These are phyloP conservation scores for Saccharomycopsis fermentans DNA, from an alignment of 805 yeast species.

Conservation along the genomic window DNA sequence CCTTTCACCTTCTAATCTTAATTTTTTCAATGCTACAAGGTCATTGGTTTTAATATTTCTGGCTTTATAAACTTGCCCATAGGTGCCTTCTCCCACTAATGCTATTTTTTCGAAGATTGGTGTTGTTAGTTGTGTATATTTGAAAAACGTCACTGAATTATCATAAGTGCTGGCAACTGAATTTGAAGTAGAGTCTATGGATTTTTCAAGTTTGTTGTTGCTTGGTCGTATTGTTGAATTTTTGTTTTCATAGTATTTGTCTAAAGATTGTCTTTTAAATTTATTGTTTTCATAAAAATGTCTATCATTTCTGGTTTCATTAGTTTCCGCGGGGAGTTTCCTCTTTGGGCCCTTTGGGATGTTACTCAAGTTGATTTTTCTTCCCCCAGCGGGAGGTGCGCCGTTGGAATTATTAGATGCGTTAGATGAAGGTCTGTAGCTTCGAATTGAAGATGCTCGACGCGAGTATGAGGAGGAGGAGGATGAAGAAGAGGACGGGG, in stretches of 20 bases:
- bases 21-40: slow-evolving; percentile 75
- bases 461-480: not conserved
- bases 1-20: slow-evolving; percentile 75
- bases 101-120: slow-evolving; percentile 52
- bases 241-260: not conserved
- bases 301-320: not conserved
- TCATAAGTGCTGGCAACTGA: not conserved
- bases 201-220: not conserved
- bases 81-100: slow-evolving; percentile 98
- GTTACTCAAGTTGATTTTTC: slow-evolving; percentile 6
- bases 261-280: not conserved
- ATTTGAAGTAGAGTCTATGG: not conserved
- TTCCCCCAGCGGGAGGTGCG: not conserved
- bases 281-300: not conserved
- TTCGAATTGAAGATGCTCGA: not conserved
- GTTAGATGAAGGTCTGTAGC: not conserved
- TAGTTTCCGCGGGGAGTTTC: not conserved
- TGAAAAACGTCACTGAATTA: slow-evolving; percentile 5
- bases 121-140: slow-evolving; percentile 2
- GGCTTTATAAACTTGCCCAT: slow-evolving; percentile 93
- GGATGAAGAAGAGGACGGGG: too few species aligned
- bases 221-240: not conserved
- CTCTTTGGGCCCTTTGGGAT: slow-evolving; percentile 18
- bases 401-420: not conserved
- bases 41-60: slow-evolving; percentile 55